Conservation (phyloP, 495 filamentous ascomycete genomes). For the Aspergillus bertholletiae region DNA sequence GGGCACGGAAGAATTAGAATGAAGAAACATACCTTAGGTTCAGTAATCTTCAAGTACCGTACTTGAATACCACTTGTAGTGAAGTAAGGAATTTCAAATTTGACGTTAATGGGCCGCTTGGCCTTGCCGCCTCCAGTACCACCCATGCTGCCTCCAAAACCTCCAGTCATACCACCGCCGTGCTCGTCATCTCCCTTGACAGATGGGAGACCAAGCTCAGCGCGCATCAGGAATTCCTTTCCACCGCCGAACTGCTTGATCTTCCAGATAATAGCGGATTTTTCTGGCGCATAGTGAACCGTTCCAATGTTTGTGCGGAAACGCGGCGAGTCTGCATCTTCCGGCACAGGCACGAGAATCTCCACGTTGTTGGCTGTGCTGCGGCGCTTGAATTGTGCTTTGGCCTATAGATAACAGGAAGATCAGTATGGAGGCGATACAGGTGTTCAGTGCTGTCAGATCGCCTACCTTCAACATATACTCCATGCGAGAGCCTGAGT, state of each 20-base stretch:
- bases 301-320: conserved; percentile 97
- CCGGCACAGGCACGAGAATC: conserved; percentile 94
- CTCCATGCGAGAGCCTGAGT: conserved; percentile 91
- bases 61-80: conserved; percentile 98
- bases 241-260: conserved; percentile 99
- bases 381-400: conserved; percentile 96
- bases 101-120: conserved; percentile 95
- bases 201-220: conserved; percentile 91
- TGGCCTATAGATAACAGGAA: conserved; percentile 50
- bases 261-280: conserved; percentile 98
- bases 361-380: conserved; percentile 99
- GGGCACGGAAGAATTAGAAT: not conserved
- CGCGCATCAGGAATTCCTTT: conserved; percentile 99
- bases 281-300: conserved; percentile 98
- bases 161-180: conserved; percentile 93
- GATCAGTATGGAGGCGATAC: not conserved
- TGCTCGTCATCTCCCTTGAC: conserved; percentile 96
- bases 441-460: not conserved
- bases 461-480: conserved; percentile 86
- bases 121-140: conserved; percentile 68
- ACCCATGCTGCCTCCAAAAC: conserved; percentile 95
- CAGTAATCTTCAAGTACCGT: conserved; percentile 97
- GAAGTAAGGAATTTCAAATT: conserved; percentile 99
- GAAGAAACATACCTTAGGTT: conserved; percentile 79
- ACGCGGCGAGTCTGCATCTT: conserved; percentile 92